Conservation (phyloP, 2,329 filamentous ascomycete genomes). For the Lecanicillium sp. region DNA sequence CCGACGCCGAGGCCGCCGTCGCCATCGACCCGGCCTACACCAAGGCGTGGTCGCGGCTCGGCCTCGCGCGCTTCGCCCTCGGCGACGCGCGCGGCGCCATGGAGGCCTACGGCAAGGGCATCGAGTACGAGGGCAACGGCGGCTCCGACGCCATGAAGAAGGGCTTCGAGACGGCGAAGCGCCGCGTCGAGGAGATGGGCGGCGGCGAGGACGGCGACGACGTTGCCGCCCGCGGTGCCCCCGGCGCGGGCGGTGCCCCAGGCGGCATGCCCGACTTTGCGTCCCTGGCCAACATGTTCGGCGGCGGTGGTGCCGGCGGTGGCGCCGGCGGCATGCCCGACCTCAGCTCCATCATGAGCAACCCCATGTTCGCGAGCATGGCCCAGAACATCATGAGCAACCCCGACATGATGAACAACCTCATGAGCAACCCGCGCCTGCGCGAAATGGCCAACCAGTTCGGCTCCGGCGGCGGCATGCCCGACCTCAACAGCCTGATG, state of each 20-base stretch:
- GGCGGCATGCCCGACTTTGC: constrained; percentile 67
- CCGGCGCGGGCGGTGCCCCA: constrained; percentile 42
- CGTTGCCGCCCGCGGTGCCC: constrained; percentile 42
- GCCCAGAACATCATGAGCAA: constrained; percentile 97
- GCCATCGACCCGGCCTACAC: constrained; percentile 87
- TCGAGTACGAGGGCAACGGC: constrained; percentile 88
- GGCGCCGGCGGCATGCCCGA: constrained; percentile 81
- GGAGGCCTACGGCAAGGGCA: constrained; percentile 90
- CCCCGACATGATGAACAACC: constrained; percentile 80
- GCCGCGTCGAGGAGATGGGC: constrained; percentile 75
- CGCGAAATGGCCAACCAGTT: constrained; percentile 83
- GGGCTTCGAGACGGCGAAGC: constrained; percentile 89
- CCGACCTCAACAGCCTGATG: constrained; percentile 81
- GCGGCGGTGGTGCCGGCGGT: constrained; percentile 51
- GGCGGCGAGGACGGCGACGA: constrained; percentile 34
- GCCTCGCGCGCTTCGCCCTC: constrained; percentile 84
- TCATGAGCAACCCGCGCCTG: constrained; percentile 91
- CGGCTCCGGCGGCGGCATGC: constrained; percentile 75
- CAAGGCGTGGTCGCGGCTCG: constrained; percentile 93
- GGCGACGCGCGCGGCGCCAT: constrained; percentile 87
- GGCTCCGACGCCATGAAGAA: constrained; percentile 97
- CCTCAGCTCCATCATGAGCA: constrained; percentile 81
- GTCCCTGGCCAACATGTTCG: constrained; percentile 66
- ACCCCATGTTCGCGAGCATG: constrained; percentile 98
- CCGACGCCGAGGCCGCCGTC: constrained; percentile 87